Conservation (phyloP, 345 rosid species). For the Orychophragmus violaceus region DNA sequence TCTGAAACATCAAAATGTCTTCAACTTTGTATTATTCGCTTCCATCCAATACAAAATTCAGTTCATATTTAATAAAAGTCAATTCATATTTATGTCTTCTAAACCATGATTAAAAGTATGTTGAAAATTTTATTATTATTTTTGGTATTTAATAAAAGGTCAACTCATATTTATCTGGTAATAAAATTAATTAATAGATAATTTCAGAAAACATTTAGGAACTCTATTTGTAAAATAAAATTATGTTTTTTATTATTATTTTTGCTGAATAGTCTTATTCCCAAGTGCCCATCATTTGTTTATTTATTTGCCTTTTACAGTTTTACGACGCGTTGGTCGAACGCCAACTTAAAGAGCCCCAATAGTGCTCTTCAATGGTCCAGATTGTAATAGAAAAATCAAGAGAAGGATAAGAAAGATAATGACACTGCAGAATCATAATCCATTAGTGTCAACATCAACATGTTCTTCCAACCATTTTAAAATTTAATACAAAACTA, state of each 20-base stretch:
- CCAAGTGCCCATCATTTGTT: background rate
- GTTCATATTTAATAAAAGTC: too few species aligned
- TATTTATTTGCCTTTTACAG: background rate
- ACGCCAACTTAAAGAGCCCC: conserved; percentile 7
- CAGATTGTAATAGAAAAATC: too few species aligned
- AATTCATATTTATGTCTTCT: too few species aligned
- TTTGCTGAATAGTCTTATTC: background rate
- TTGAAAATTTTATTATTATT: too few species aligned
- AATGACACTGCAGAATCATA: background rate
- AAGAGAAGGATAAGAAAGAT: background rate
- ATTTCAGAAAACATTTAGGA: background rate
- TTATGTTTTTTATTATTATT: background rate
- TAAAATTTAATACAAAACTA: too few species aligned
- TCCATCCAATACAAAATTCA: too few species aligned
- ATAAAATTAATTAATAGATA: background rate
- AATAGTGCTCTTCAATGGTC: too few species aligned
- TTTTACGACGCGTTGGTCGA: conserved; percentile 18
- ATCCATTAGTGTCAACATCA: background rate
- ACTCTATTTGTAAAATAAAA: background rate
- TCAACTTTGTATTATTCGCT: too few species aligned
- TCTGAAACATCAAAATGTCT: too few species aligned
- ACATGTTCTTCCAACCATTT: background rate
- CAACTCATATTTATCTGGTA: too few species aligned
- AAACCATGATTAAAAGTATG: too few species aligned
- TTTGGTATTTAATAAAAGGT: too few species aligned